Base-by-base conservation (phyloP, 192 early-diverging fungal genomes). In the Coemansia sp. region DNA sequence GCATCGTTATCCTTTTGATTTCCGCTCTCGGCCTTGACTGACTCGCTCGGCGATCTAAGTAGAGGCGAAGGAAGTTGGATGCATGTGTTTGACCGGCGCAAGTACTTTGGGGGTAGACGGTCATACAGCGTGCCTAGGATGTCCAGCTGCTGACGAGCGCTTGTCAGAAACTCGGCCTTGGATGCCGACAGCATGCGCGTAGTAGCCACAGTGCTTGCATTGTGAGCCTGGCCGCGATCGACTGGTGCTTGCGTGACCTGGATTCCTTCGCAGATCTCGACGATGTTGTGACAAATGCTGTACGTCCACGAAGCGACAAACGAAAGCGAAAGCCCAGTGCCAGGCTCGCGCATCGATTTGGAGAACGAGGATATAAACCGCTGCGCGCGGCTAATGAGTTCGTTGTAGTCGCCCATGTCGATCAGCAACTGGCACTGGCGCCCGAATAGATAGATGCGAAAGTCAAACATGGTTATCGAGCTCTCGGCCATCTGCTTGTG, bases 361-460 rank as follows among this genome's bases (percentile, higher is more conserved):
- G 68, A 50, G 35, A 84, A 69, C 17, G 69, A 55, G 19, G 65
- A 60, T 0, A 84, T 41, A 32, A 84, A 84, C 15, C 63, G 65
- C 45, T 74, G 74, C 2, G 74, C 74, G 0, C 82, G 74, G 20
- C 62, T 54, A 14, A 64, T 67, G 20, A 84, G 62, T 64, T 84
- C 82, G 2, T 7, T 62, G 46, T 64, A 72, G 9, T 84, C 79
- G 25, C 87, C 82, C 62, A 92, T 65, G 20, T 83, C 84, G 20
- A 93, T 82, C 17, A 97, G 73, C 54, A 99, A 75, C 50, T 86
- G 85, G 45, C 86, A 87, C 66, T 99, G 97, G n/a, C 94, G 78
- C 38, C 91, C 93, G 80, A 97, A 96, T 19, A 99, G 76, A 75
- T 99, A 99, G 61, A 93, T 87, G 59, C 96, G 87, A 66, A 99